Percentiles rank a stretch among this genome's conserved stretches.
Conservation (phyloP, 306 rosid genomes). For the Prunus mira region DNA sequence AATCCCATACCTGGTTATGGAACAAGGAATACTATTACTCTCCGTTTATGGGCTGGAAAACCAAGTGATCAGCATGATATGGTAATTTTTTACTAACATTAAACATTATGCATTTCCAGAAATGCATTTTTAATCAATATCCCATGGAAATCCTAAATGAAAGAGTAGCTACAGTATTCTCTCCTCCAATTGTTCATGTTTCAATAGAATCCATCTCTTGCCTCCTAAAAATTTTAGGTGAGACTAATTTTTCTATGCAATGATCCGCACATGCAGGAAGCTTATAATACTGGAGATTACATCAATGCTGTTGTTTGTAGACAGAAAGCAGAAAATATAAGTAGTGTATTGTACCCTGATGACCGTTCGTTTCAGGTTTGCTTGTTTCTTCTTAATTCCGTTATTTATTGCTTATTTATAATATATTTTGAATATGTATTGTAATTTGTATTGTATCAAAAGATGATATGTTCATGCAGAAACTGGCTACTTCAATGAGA, state of each 20-base stretch:
- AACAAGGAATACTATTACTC: constrained; percentile 69
- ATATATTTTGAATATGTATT: constrained; percentile 23
- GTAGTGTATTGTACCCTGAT: constrained; percentile 74
- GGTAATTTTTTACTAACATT: constrained; percentile 30
- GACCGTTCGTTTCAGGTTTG: constrained; percentile 75
- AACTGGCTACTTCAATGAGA: not conserved
- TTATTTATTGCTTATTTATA: not conserved
- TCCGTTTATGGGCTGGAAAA: constrained; percentile 78
- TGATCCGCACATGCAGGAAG: constrained; percentile 43
- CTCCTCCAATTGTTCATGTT: not conserved
- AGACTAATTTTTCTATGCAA: constrained; percentile 4
- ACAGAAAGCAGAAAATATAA: constrained; percentile 69
- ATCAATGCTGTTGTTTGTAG: constrained; percentile 63
- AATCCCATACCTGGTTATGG: constrained; percentile 81
- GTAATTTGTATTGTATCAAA: not conserved
- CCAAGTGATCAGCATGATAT: constrained; percentile 63
- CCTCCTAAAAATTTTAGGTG: not conserved
- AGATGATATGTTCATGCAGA: not conserved
- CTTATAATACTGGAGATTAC: constrained; percentile 76
- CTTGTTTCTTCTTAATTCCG: not conserved
- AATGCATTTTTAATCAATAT: not conserved
- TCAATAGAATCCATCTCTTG: not conserved
- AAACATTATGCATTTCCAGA: not conserved
- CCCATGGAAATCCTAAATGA: constrained; percentile 6
- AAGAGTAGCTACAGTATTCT: not conserved